A percentile compares a stretch with the other conserved stretches of the same genome.
These are phyloP conservation scores for Actinomortierella ambigua DNA, from an alignment of 371 early-diverging fungal genomes.

Conservation along the genomic window DNA sequence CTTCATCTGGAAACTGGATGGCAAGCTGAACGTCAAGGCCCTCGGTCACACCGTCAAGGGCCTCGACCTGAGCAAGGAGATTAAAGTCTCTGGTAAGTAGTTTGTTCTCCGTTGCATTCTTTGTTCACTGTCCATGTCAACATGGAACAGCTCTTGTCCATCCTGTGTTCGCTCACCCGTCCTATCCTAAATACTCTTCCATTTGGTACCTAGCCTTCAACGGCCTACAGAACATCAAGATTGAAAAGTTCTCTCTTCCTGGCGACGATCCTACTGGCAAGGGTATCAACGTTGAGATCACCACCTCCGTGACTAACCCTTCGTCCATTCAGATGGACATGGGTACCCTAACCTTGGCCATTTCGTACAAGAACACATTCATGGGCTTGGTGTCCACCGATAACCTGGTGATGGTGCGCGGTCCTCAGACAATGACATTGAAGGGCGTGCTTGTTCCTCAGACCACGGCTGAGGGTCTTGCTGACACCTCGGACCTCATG, in stretches of 20 bases:
- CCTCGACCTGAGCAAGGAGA: conserved; percentile 39
- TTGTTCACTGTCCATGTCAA: too few relatives aligned
- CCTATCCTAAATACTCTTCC: background rate
- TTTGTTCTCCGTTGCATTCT: conserved; percentile 12
- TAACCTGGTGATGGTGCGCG: conserved; percentile 51
- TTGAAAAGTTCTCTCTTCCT: conserved; percentile 61
- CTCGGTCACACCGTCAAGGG: conserved; percentile 58
- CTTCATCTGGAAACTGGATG: conserved; percentile 63
- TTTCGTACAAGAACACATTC: conserved; percentile 58
- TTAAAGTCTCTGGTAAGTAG: conserved; percentile 51
- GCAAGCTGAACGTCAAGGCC: conserved; percentile 58
- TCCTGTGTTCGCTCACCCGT: too few relatives aligned
- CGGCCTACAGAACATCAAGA: conserved; percentile 56
- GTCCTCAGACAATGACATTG: conserved; percentile 55
- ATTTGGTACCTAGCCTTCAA: conserved; percentile 27
- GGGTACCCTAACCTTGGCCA: conserved; percentile 57
- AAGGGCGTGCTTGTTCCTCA: conserved; percentile 57
- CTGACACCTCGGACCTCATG: conserved; percentile 56
- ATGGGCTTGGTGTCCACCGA: conserved; percentile 57
- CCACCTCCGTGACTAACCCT: conserved; percentile 57
- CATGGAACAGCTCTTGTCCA: too few relatives aligned
- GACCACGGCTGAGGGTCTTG: conserved; percentile 48
- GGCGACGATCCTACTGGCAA: conserved; percentile 55
- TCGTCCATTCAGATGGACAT: conserved; percentile 65
- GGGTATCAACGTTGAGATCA: conserved; percentile 61